Evolutionary conservation across 1,284 basidiomycete genomes (phyloP).

Genomic region (Cryptococcus sp.): DNA sequence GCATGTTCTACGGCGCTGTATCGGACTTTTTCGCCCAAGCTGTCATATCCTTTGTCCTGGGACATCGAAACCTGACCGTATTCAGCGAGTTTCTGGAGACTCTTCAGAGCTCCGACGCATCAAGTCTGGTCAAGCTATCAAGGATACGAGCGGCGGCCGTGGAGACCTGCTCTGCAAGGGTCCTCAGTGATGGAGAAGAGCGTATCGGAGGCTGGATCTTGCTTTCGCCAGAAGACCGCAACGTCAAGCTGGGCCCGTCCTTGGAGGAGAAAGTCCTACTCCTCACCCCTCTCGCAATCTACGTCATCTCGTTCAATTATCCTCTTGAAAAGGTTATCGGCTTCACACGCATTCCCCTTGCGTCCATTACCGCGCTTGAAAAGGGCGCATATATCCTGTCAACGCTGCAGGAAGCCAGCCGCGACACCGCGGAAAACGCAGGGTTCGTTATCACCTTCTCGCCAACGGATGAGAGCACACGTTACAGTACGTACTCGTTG

Average conservation of each 20-base stretch:
- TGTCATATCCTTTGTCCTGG: constrained; percentile 84
- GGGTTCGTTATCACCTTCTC: constrained; percentile 79
- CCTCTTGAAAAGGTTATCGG: constrained; percentile 84
- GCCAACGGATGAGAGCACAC: constrained; percentile 64
- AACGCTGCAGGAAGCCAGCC: constrained; percentile 82
- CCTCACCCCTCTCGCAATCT: constrained; percentile 62
- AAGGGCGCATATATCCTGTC: constrained; percentile 91
- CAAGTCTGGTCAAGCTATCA: constrained; percentile 81
- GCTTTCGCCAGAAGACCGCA: constrained; percentile 77
- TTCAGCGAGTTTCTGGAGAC: constrained; percentile 89
- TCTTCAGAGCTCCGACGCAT: constrained; percentile 82
- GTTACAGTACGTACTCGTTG: constrained; percentile 79
- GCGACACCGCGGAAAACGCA: constrained; percentile 76
- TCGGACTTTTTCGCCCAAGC: constrained; percentile 96
- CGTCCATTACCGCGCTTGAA: constrained; percentile 76
- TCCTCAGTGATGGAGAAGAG: constrained; percentile 77
- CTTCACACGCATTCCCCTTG: constrained; percentile 84
- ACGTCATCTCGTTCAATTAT: constrained; percentile 82
- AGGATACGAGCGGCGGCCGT: constrained; percentile 85
- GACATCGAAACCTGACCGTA: constrained; percentile 77
- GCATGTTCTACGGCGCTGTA: constrained; percentile 62
- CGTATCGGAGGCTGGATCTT: constrained; percentile 87
- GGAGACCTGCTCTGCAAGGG: constrained; percentile 77
- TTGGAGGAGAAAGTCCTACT: constrained; percentile 89
- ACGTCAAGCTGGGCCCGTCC: constrained; percentile 68